These are phyloP conservation scores for Physcomitrellopsis africana DNA, from an alignment of 225 moss, liverwort and hornwort genomes.

Conservation along the genomic window DNA sequence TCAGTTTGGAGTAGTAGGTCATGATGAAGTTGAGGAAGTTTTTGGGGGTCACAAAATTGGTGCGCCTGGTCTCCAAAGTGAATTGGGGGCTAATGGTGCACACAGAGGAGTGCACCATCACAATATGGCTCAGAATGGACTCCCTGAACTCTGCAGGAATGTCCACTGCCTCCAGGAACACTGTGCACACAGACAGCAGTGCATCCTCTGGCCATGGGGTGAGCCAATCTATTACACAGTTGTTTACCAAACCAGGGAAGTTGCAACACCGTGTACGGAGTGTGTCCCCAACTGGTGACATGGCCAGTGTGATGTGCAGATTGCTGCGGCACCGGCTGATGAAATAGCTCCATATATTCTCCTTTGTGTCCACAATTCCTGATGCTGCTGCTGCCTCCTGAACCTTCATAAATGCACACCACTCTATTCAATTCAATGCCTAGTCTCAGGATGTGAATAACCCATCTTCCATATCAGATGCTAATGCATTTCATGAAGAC, in stretches of 20 bases:
- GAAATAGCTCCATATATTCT: slow-evolving; percentile 85
- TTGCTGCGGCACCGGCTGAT: slow-evolving; percentile 73
- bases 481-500: too few relatives aligned
- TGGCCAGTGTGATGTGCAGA: slow-evolving; percentile 78
- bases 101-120: slow-evolving; percentile 81
- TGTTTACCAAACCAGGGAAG: slow-evolving; percentile 87
- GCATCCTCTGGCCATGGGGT: slow-evolving; percentile 91
- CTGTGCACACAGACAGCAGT: slow-evolving; percentile 67
- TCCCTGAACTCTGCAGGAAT: slow-evolving; percentile 57
- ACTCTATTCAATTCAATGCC: too few relatives aligned
- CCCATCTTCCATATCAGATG: too few relatives aligned
- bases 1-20: slow-evolving; percentile 54
- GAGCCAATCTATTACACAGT: slow-evolving; percentile 90
- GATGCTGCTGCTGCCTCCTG: slow-evolving; percentile 67
- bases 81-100: slow-evolving; percentile 67
- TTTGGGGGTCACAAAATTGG: slow-evolving; percentile 85
- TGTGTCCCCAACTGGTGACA: slow-evolving; percentile 88
- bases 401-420: slow-evolving; percentile 35
- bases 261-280: slow-evolving; percentile 80
- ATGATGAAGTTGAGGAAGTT: slow-evolving; percentile 86
- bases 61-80: slow-evolving; percentile 64
- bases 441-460: too few relatives aligned
- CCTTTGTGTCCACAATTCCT: slow-evolving; percentile 76
- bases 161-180: slow-evolving; percentile 67
- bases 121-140: slow-evolving; percentile 74